Base-by-base conservation (phyloP, 2,329 filamentous ascomycete genomes). In the Leptographium lundbergii region DNA sequence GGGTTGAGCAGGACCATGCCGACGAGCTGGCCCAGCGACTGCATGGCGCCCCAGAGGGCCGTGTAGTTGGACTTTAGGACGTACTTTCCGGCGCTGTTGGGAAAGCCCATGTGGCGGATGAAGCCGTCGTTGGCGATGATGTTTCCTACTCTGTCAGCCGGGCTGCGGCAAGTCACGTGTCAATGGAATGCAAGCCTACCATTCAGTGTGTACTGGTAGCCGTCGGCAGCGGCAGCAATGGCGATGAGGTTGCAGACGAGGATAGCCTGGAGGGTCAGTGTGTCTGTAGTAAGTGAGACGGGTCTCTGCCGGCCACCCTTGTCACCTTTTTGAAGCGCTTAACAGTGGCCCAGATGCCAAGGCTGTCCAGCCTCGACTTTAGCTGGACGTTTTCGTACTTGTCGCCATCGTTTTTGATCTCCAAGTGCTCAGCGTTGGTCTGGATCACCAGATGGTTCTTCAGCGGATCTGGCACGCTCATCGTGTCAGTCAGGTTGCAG, bases 61-160 rank as follows among this genome's bases (percentile, higher is more conserved):
- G 61, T 63, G 54, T 61, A 60, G 19, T 60, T 47, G 11, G 62
- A 55, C 7, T 62, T 52, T 11, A 63, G 62, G 2, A 39, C 34
- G 24, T 57, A 57, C 27, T 24, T 22, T n/a, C 61, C 61, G 10
- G 61, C 42, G 29, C 29, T 47, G 25, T 61, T 59, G 17, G 47
- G 25, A 29, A 61, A 61, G n/a, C 62, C 61, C 7, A 63, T 32
- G 50, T 63, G 61, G 45, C 60, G 59, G 52, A 62, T 57, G 57
- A 63, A 60, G 42, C 61, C 61, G 27, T 60, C 42, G 54, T 61
- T 63, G 22, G 61, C 61, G 42, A 63, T 63, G 29, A 61, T 53
- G 51, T 63, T 63, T 53, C 58, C 59, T 60, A 14, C 19, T 11
- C 32, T 45, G 34, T 36, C 34, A 36, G 34, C 34, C 34, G 34